Conservation (phyloP, 805 yeast species). For the Crinitomyces ghanaensis region DNA sequence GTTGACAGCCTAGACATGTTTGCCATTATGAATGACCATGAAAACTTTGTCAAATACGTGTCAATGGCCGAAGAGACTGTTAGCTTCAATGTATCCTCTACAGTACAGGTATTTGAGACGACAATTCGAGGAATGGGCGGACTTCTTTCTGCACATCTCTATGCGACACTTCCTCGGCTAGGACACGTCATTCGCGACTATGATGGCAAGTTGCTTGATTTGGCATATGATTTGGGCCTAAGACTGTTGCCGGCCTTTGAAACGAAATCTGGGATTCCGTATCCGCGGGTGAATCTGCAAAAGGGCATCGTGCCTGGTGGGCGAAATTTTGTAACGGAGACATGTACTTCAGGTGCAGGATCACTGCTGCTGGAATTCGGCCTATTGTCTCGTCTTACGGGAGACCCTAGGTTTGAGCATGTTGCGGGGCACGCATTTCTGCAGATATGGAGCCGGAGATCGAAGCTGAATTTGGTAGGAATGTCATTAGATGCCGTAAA, state of each 20-base stretch:
- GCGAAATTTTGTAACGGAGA: conserved; percentile 34
- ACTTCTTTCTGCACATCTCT: conserved; percentile 64
- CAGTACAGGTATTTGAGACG: conserved; percentile 72
- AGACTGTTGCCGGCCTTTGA: conserved; percentile 60
- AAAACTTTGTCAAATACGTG: conserved; percentile 39
- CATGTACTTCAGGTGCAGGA: conserved; percentile 82
- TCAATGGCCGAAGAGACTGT: conserved; percentile 30
- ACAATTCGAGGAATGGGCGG: conserved; percentile 79
- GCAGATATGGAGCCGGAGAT: conserved; percentile 58
- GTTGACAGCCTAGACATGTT: conserved; percentile 73
- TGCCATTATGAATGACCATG: conserved; percentile 56
- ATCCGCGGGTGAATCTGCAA: conserved; percentile 64
- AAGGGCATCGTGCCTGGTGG: conserved; percentile 32
- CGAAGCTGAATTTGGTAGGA: conserved; percentile 55
- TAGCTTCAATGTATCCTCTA: conserved; percentile 50
- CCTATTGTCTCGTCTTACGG: conserved; percentile 60
- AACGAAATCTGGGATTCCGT: conserved; percentile 52
- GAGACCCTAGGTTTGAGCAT: conserved; percentile 57
- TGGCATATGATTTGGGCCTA: conserved; percentile 69
- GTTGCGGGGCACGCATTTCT: conserved; percentile 52
- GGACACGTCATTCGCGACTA: conserved; percentile 38
- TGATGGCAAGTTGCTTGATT: conserved; percentile 56
- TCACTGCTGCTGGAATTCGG: conserved; percentile 75
- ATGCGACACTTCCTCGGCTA: conserved; percentile 39
- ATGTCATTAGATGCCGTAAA: conserved; percentile 58